A percentile compares a stretch with the other conserved stretches of the same genome.
These are phyloP conservation scores for Cicer yamashitae DNA, from an alignment of 306 rosid genomes.

Conservation along the genomic window DNA sequence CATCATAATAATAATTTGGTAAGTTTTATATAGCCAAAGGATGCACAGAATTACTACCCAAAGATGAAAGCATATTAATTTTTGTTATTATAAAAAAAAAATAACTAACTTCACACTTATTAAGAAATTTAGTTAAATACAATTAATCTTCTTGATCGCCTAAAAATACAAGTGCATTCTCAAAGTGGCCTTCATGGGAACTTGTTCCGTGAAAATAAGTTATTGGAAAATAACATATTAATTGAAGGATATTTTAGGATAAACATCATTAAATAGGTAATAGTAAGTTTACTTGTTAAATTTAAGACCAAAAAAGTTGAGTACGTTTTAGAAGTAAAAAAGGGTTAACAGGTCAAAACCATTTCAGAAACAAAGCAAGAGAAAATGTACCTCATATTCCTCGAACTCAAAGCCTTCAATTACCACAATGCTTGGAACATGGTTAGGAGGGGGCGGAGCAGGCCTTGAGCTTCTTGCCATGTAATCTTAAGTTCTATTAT, in stretches of 20 bases:
- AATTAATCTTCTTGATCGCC: too few species aligned
- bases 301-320: too few species aligned
- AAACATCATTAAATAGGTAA: too few species aligned
- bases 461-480: constrained; percentile 99
- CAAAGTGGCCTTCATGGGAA: too few species aligned
- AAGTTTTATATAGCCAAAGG: constrained; percentile 12
- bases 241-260: too few species aligned
- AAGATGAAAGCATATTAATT: background rate
- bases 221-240: too few species aligned
- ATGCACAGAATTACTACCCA: constrained; percentile 26
- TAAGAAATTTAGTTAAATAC: too few species aligned
- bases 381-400: constrained; percentile 85
- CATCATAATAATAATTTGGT: constrained; percentile 18
- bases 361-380: constrained; percentile 37
- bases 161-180: too few species aligned
- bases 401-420: constrained; percentile 97
- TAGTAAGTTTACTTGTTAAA: too few species aligned
- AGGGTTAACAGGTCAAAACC: constrained; percentile 7
- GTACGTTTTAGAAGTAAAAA: too few species aligned
- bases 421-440: constrained; percentile 78
- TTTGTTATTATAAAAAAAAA: background rate
- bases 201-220: too few species aligned
- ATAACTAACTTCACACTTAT: too few species aligned
- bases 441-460: constrained; percentile 90
- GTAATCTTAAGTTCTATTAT: constrained; percentile 90